Evolutionary conservation across 2,329 filamentous ascomycete genomes (phyloP), one percentile per base, ranked within the genome.

Genomic region (Zymoseptoria brevis): DNA sequence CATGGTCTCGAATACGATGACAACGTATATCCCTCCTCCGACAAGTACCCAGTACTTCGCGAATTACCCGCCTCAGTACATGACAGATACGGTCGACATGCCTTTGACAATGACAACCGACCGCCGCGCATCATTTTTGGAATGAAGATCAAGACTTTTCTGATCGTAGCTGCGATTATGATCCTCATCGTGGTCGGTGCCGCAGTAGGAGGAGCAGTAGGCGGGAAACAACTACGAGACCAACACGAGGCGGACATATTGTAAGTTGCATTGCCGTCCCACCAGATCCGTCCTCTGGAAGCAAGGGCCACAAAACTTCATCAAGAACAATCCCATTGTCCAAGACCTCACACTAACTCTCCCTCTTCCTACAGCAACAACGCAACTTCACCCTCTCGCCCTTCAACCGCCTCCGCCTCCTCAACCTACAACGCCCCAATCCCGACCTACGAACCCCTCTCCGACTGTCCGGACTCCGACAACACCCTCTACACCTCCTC

Each of bases 81-180:
- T 57, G 65, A 67, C 50, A 55, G 58, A 30, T 64, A 65, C 19
- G 59, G 57, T n/a, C 62, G 62, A 30, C 63, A 65, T 59, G 62
- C 56, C 48, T 64, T 63, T 49, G 64, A 58, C n/a, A 65, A 63
- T 60, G 64, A 67, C 64, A 69, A 68, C 60, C 66, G 66, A 48
- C 72, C 72, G 56, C 72, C 72, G 21, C 63, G 69, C n/a, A 74
- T 74, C 64, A 73, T 74, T 59, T 74, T 73, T 63, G 72, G 72
- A 16, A 74, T 74, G 72, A 73, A 73, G 57, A 61, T 73, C 30
- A 61, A 65, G 35, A 73, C 71, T 0, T 74, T 74, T 57, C 57
- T 72, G 60, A 21, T 73, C 7, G 72, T 74, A 2, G 66, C 69
- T 13, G 48, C 65, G 22, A 60, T 72, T 16, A 69, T 74, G 60